Conservation (phyloP, 2,329 filamentous ascomycete genomes). For the Beauveria caledonica region DNA sequence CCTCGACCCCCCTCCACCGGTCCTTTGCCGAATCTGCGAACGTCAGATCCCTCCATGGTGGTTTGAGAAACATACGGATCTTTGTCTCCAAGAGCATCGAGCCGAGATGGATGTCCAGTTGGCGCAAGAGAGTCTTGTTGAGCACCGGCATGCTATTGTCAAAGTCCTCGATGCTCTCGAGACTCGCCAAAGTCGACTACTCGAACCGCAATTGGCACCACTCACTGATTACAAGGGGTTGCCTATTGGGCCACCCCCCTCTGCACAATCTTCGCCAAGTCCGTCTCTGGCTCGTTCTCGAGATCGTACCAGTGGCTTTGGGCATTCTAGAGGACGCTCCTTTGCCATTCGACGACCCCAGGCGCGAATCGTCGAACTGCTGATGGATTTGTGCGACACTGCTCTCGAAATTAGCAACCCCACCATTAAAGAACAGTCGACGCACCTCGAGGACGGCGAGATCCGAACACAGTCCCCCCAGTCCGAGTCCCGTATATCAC, state of each 20-base stretch:
- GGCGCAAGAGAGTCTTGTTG: conserved; percentile 82
- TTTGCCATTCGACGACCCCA: conserved; percentile 88
- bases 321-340: conserved; percentile 73
- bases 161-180: conserved; percentile 91
- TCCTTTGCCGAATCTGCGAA: conserved; percentile 94
- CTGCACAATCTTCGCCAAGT: conserved; percentile 63
- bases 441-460: conserved; percentile 53
- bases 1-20: conserved; percentile 75
- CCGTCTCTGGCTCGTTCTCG: conserved; percentile 64
- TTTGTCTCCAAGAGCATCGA: conserved; percentile 90
- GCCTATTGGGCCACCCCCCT: conserved; percentile 69
- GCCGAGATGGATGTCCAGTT: conserved; percentile 98
- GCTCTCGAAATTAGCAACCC: conserved; percentile 91
- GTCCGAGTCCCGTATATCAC: conserved; percentile 88
- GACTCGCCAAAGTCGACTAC: conserved; percentile 55
- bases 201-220: conserved; percentile 45
- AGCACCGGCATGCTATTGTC: conserved; percentile 91
- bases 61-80: conserved; percentile 98
- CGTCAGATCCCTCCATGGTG: conserved; percentile 97
- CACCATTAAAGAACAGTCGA: conserved; percentile 75
- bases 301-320: conserved; percentile 65
- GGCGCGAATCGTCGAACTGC: conserved; percentile 85
- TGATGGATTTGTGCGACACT: conserved; percentile 93
- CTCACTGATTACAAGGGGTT: conserved; percentile 81
- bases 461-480: conserved; percentile 91